These are phyloP conservation scores for Penstemon davidsonii DNA, from an alignment of 257 asterid species.

Conservation along the genomic window DNA sequence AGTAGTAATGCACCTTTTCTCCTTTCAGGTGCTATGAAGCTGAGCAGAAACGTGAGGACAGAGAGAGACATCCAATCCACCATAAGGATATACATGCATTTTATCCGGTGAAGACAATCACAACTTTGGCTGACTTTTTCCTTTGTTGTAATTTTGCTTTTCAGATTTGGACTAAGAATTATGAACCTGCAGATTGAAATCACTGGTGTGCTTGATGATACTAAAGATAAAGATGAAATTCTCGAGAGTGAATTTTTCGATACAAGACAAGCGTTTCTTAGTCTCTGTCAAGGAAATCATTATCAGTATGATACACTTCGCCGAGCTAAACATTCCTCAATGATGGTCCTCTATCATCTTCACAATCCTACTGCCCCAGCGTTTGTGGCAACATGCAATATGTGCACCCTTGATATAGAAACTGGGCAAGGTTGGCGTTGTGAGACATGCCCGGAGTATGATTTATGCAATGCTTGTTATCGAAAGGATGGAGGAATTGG, in stretches of 20 bases:
- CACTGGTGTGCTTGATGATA: constrained; percentile 61
- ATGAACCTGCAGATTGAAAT: constrained; percentile 61
- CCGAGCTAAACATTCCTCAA: constrained; percentile 97
- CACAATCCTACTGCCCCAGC: constrained; percentile 99
- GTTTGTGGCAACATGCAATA: constrained; percentile 74
- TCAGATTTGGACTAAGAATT: constrained; percentile 22
- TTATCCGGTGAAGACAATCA: constrained; percentile 55
- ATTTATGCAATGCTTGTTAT: constrained; percentile 79
- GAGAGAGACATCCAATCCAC: constrained; percentile 89
- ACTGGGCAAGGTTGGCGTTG: constrained; percentile 98
- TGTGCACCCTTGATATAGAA: constrained; percentile 85
- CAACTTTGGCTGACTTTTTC: background rate
- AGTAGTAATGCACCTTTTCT: background rate
- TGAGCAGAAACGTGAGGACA: constrained; percentile 74
- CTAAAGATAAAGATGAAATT: constrained; percentile 88
- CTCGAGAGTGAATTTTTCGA: constrained; percentile 98
- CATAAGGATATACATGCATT: constrained; percentile 80
- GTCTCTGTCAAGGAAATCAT: constrained; percentile 98
- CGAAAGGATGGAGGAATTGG: constrained; percentile 77
- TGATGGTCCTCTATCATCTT: constrained; percentile 99
- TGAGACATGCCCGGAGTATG: constrained; percentile 91
- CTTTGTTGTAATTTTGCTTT: background rate
- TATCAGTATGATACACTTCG: constrained; percentile 97
- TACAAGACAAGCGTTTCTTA: constrained; percentile 95
- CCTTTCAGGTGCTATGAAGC: constrained; percentile 82